These are phyloP conservation scores for Seiridium unicorne DNA, from an alignment of 2,329 filamentous ascomycete genomes.

Conservation along the genomic window DNA sequence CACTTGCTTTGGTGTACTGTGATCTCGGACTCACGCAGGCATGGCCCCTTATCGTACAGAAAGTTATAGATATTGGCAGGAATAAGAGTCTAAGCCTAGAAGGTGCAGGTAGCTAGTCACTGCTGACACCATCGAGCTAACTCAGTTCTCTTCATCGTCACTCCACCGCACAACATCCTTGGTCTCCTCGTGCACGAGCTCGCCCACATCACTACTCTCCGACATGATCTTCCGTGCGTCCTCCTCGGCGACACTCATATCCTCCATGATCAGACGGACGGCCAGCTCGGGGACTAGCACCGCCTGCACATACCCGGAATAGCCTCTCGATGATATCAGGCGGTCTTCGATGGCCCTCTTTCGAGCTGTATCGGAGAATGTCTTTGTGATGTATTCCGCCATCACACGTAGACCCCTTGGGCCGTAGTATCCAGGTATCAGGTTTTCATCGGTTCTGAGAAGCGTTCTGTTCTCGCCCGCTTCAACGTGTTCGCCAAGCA, in stretches of 20 bases:
- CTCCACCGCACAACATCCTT: slow-evolving; percentile 48
- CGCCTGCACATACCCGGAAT: slow-evolving; percentile 67
- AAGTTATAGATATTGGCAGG: too few relatives aligned
- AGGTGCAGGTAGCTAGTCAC: too few relatives aligned
- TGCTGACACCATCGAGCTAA: background rate
- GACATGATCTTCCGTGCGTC: slow-evolving; percentile 56
- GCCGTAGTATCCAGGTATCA: slow-evolving; percentile 82
- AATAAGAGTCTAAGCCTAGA: too few relatives aligned
- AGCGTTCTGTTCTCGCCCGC: slow-evolving; percentile 59
- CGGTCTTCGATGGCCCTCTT: slow-evolving; percentile 61
- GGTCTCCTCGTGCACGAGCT: slow-evolving; percentile 64
- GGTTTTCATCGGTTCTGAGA: slow-evolving; percentile 53
- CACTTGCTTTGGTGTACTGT: too few relatives aligned
- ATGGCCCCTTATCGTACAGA: too few relatives aligned
- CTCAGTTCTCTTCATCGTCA: slow-evolving; percentile 19
- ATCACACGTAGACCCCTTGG: slow-evolving; percentile 70
- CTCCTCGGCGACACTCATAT: slow-evolving; percentile 43
- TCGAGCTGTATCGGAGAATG: slow-evolving; percentile 60
- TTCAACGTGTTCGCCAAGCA: slow-evolving; percentile 53
- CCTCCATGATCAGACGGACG: slow-evolving; percentile 54
- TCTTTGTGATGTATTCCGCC: slow-evolving; percentile 64
- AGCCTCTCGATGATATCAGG: slow-evolving; percentile 64
- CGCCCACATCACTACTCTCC: slow-evolving; percentile 66
- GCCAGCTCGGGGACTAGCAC: slow-evolving; percentile 75
- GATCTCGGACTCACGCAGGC: too few relatives aligned